Base-by-base conservation (phyloP, 2,329 filamentous ascomycete species). In the Penicillium sp. region DNA sequence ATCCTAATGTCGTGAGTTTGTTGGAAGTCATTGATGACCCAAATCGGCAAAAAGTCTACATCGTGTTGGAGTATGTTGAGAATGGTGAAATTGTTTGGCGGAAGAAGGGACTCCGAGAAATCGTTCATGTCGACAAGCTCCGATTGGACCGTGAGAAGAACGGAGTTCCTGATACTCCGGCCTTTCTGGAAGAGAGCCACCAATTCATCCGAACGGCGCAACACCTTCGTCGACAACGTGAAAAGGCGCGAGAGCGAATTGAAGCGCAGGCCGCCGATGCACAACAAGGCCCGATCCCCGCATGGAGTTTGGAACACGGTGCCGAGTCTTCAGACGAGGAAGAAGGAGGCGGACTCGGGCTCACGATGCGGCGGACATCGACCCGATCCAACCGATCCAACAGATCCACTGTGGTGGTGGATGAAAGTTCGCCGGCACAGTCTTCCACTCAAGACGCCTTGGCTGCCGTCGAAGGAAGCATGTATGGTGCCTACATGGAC, bases 11-110 rank as follows among this genome's bases (percentile, higher is more conserved):
- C 43, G 95, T 99, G 64, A 93, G 92, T 70, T 83, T 99, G 42
- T 85, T 98, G 65, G 95, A 99, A 79, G 93, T 99, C 71, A 98
- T 99, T 70, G 95, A 99, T 75, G 95, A 99, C 74, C 94, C 94
- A 1, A 92, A 93, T 71, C 87, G 93, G 60, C 95, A 96, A 80
- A 99, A 99, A 80, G 97, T 99, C 64, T 99, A 99, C 79, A 94
- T 99, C 80, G 92, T 98, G 22, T 84, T 99, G 46, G 95, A 99
- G 76, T 94, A 94, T 76, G 93, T 97, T 59, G 92, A 97, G 74
- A 85, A 94, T 43, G 94, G 95, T 55, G 95, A 99, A 78, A 92
- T 99, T 59, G 85, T 92, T 52, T 99, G 95, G 95, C 87, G 95
- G 57, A 94, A 90, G 75, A 92, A 93, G 78, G 94, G 92, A 6